A percentile compares a stretch with the other conserved stretches of the same genome.
Conservation (phyloP, 139 green algal species). For the Trebouxia sp. region DNA sequence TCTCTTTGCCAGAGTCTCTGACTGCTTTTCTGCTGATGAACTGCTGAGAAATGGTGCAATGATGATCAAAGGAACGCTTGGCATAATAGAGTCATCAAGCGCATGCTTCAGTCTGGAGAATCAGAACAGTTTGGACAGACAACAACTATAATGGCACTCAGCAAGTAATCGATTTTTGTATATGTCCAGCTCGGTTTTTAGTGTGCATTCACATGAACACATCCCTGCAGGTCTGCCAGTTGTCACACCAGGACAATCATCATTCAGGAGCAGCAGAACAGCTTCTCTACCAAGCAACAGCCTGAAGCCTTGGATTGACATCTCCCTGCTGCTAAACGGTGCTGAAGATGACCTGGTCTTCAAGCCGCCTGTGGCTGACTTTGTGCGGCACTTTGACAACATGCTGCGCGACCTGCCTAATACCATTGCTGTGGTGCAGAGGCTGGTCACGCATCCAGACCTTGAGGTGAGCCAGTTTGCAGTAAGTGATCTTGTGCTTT, state of each 20-base stretch:
- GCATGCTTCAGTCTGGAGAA: no score
- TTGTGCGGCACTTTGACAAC: constrained; percentile 29
- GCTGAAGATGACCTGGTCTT: constrained; percentile 41
- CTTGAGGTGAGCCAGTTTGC: constrained; percentile 43
- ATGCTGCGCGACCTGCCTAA: constrained; percentile 41
- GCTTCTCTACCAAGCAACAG: not conserved
- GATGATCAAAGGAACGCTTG: no score
- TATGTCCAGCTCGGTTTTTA: no score
- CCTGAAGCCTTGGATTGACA: constrained; percentile 13
- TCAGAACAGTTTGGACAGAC: no score
- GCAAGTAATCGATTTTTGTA: no score
- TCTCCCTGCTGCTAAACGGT: constrained; percentile 29
- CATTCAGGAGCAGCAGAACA: not conserved
- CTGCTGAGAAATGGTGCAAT: no score
- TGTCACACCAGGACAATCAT: not conserved
- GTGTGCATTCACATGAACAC: no score
- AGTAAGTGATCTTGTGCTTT: no score
- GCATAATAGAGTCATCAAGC: no score
- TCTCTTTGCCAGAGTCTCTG: no score
- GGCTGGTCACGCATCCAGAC: constrained; percentile 48
- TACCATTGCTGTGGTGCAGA: constrained; percentile 40
- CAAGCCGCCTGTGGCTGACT: constrained; percentile 35
- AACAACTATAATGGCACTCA: no score
- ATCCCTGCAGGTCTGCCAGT: constrained; percentile 9
- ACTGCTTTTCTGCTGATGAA: no score